phyloP scores from a whole-genome alignment of 2,329 filamentous ascomycete genomes.

The Thelonectria blattea region DNA sequence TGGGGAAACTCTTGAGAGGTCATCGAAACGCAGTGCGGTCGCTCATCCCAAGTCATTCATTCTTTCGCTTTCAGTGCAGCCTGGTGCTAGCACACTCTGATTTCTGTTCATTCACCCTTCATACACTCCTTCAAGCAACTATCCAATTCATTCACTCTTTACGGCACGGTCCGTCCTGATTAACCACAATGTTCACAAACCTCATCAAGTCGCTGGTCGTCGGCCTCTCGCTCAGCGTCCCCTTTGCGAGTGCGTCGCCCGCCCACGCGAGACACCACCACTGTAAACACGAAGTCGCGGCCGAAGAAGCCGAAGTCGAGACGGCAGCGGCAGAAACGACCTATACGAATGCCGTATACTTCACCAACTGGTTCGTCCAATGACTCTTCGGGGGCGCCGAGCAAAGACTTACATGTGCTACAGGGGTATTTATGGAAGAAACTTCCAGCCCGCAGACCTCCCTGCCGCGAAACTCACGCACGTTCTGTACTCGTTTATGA shows the following conservation, averaged over 20 bases:
- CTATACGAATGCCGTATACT: constrained; percentile 25
- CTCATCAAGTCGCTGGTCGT: constrained; percentile 37
- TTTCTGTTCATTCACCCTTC: constrained; percentile 5
- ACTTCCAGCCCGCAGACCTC: constrained; percentile 74
- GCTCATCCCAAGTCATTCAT: constrained; percentile 7
- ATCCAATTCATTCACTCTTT: constrained; percentile 1
- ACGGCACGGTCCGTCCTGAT: background rate
- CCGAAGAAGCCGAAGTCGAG: constrained; percentile 8
- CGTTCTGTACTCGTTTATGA: constrained; percentile 80
- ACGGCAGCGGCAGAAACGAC: constrained; percentile 25
- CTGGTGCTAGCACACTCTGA: constrained; percentile 24
- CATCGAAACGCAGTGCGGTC: constrained; percentile 5
- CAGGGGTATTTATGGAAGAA: constrained; percentile 75
- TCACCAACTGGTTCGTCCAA: constrained; percentile 26
- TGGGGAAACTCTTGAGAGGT: background rate
- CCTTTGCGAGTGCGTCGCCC: constrained; percentile 32
- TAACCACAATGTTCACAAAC: constrained; percentile 35
- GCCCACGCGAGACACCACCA: constrained; percentile 8
- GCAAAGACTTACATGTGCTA: background rate
- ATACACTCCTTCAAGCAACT: background rate
- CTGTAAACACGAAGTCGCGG: background rate
- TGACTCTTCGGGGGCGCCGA: accelerated
- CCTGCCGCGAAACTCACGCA: constrained; percentile 74
- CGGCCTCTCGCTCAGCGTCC: constrained; percentile 36
- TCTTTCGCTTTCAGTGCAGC: constrained; percentile 23